Evolutionary conservation across 1,139 yeast genomes (phyloP).

Genomic region (Yamadazyma jaroonii): DNA sequence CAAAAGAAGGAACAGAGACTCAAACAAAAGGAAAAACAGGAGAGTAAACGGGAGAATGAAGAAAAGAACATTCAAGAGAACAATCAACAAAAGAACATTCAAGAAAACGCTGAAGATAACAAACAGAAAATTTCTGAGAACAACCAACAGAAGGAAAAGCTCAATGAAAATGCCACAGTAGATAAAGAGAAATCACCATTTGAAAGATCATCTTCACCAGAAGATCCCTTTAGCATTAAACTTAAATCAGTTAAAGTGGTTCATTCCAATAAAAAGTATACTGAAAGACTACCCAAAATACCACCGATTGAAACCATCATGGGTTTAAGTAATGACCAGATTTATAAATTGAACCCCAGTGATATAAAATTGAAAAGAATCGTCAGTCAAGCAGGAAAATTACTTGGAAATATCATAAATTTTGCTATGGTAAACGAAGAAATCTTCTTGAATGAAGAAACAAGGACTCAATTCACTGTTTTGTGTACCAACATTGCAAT

Average conservation of each 20-base stretch:
- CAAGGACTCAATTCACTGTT: slow-evolving; percentile 19
- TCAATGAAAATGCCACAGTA: too few relatives aligned
- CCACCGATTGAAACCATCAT: slow-evolving; percentile 39
- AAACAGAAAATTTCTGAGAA: too few relatives aligned
- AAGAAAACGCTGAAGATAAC: not conserved
- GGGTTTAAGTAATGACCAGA: slow-evolving; percentile 39
- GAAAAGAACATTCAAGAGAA: not conserved
- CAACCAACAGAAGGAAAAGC: not conserved
- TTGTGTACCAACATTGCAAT: slow-evolving; percentile 39
- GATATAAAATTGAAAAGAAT: slow-evolving; percentile 44
- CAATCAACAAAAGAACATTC: not conserved
- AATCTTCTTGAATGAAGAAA: slow-evolving; percentile 25
- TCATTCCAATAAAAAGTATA: slow-evolving; percentile 26
- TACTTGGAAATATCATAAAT: slow-evolving; percentile 12
- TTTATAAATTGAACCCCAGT: slow-evolving; percentile 28
- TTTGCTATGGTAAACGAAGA: slow-evolving; percentile 27
- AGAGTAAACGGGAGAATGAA: not conserved
- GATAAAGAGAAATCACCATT: too few relatives aligned
- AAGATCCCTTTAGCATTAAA: slow-evolving; percentile 29
- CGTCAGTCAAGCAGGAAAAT: slow-evolving; percentile 19
- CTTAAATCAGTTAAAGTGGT: slow-evolving; percentile 30
- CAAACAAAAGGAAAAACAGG: not conserved
- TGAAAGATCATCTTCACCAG: not conserved
- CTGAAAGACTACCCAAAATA: slow-evolving; percentile 34
- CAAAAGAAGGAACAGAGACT: not conserved